These are phyloP conservation scores for Linaria vulgaris DNA, from an alignment of 257 asterid genomes.

Conservation along the genomic window DNA sequence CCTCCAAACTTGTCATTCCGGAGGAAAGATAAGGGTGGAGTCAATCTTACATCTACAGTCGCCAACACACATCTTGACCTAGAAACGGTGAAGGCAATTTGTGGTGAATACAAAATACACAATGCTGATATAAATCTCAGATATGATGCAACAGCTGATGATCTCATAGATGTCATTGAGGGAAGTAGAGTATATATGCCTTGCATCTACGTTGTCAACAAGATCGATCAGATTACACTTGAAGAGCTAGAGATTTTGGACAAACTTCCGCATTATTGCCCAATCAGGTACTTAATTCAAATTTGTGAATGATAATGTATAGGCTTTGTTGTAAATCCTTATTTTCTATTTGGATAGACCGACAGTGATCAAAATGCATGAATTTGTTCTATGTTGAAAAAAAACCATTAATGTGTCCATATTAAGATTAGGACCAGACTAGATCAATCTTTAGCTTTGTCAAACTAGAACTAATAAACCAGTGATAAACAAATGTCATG, in stretches of 20 bases:
- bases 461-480: too few relatives aligned
- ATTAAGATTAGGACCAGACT: too few relatives aligned
- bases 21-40: constrained; percentile 94
- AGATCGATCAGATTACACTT: constrained; percentile 95
- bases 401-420: too few relatives aligned
- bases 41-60: constrained; percentile 88
- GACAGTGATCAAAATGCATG: too few relatives aligned
- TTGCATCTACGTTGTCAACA: constrained; percentile 91
- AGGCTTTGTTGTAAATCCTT: too few relatives aligned
- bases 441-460: too few relatives aligned
- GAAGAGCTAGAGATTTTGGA: constrained; percentile 97
- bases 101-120: constrained; percentile 93
- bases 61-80: constrained; percentile 82
- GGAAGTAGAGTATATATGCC: constrained; percentile 94
- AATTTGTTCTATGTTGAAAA: too few relatives aligned
- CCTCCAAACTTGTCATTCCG: constrained; percentile 92
- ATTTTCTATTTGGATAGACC: too few relatives aligned
- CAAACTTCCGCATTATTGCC: constrained; percentile 97
- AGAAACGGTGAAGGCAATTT: constrained; percentile 94
- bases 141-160: constrained; percentile 98
- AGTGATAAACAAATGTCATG: too few relatives aligned
- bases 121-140: constrained; percentile 88
- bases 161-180: constrained; percentile 95
- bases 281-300: constrained; percentile 60
- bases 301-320: background rate